Conservation (phyloP, 1,284 basidiomycete genomes). For the Apiotrichum sp. region DNA sequence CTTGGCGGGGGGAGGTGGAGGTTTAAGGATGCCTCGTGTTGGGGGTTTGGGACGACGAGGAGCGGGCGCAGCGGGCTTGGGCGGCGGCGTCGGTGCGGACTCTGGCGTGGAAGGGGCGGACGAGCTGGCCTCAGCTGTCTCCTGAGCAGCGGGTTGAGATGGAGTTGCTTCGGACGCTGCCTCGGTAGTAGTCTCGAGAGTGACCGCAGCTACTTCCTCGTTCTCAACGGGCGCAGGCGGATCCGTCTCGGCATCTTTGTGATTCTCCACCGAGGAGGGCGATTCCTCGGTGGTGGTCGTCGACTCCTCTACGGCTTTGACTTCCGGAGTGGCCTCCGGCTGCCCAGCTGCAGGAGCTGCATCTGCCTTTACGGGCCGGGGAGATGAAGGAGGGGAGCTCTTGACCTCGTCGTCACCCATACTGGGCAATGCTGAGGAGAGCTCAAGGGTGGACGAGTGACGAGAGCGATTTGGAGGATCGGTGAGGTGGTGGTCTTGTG, state of each 20-base stretch:
- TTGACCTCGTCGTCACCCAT: constrained; percentile 10
- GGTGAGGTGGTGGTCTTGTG: too few relatives aligned
- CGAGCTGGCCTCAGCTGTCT: neutral
- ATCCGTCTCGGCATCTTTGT: neutral
- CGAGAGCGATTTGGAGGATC: neutral
- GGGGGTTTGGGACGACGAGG: constrained; percentile 38
- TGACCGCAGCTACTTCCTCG: neutral
- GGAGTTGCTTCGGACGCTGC: too few relatives aligned
- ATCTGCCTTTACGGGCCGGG: neutral
- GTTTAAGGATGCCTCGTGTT: constrained; percentile 45
- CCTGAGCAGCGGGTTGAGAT: neutral
- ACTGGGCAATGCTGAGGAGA: neutral
- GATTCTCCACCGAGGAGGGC: neutral
- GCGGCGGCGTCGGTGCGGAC: constrained; percentile 1
- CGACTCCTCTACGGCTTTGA: neutral
- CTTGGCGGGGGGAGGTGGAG: constrained; percentile 44
- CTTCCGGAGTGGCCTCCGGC: neutral
- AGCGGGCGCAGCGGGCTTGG: constrained; percentile 21
- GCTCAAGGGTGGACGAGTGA: neutral
- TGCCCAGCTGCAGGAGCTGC: neutral
- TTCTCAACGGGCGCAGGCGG: neutral
- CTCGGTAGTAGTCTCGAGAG: too few relatives aligned
- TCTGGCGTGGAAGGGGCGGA: constrained; percentile 2
- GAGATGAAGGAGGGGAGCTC: neutral
- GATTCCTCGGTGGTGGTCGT: neutral